Evolutionary conservation across 257 asterid species (phyloP).

Genomic region (Solanum lignicaule): DNA sequence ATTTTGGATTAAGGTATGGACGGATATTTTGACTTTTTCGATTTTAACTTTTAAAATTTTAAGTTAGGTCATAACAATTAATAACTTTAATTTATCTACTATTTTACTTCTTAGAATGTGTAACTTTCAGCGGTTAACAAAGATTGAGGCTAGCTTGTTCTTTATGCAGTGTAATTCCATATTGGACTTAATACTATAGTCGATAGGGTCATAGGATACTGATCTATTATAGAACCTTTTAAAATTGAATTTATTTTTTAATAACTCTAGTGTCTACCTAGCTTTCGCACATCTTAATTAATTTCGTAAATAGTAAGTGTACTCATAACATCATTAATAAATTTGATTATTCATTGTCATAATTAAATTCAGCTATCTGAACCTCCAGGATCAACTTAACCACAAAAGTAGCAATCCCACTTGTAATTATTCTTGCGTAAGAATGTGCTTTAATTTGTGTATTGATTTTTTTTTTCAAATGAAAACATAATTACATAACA

Average conservation of each 20-base stretch:
- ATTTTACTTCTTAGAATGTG: too few relatives aligned
- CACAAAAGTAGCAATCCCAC: not conserved
- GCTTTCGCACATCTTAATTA: too few relatives aligned
- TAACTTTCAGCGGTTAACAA: too few relatives aligned
- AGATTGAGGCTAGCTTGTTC: not conserved
- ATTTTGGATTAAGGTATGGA: not conserved
- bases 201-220: too few relatives aligned
- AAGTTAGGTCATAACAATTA: not conserved
- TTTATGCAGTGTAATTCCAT: not conserved
- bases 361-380: not conserved
- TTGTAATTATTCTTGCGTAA: slow-evolving; percentile 1
- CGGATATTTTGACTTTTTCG: too few relatives aligned
- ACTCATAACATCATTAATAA: not conserved
- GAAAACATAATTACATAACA: not conserved
- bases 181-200: too few relatives aligned
- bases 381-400: not conserved
- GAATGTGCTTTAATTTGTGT: not conserved
- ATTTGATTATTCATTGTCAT: not conserved
- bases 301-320: not conserved
- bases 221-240: too few relatives aligned
- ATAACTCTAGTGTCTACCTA: accelerated
- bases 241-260: too few relatives aligned
- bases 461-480: not conserved
- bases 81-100: too few relatives aligned
- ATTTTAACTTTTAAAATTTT: too few relatives aligned